Evolutionary conservation across 2,329 filamentous ascomycete genomes (phyloP).

Genomic region (Fusarium sp.): DNA sequence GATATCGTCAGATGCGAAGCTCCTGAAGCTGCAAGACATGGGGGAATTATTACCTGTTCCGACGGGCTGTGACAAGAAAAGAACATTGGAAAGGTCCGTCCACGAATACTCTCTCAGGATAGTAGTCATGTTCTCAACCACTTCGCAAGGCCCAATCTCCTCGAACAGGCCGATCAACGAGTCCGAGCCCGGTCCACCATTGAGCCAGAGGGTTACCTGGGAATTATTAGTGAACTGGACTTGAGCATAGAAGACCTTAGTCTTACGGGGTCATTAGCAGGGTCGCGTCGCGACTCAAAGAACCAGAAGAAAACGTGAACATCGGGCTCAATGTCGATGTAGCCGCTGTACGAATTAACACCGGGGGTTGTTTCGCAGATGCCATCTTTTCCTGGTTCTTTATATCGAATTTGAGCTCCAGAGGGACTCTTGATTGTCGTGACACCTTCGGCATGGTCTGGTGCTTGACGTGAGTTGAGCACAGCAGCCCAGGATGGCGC

Average conservation of each 20-base stretch:
- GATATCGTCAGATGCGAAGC: fast-evolving
- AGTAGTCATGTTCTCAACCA: slow-evolving; percentile 26
- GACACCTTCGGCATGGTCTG: slow-evolving; percentile 8
- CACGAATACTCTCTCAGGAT: slow-evolving; percentile 20
- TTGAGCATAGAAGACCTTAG: not conserved
- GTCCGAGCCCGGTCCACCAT: slow-evolving; percentile 69
- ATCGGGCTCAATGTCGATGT: slow-evolving; percentile 50
- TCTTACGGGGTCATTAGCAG: slow-evolving; percentile 27
- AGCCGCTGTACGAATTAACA: slow-evolving; percentile 62
- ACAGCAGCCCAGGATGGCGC: not conserved
- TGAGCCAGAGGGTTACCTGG: slow-evolving; percentile 68
- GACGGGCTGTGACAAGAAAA: slow-evolving; percentile 30
- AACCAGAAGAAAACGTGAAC: slow-evolving; percentile 46
- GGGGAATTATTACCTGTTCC: slow-evolving; percentile 10
- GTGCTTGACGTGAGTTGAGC: slow-evolving; percentile 11
- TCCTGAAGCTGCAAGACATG: no score
- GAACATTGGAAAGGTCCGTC: slow-evolving; percentile 26
- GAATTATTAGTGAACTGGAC: not conserved
- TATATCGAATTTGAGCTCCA: slow-evolving; percentile 26
- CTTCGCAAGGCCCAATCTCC: slow-evolving; percentile 27
- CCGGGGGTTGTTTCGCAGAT: slow-evolving; percentile 60
- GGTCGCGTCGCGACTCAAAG: slow-evolving; percentile 45
- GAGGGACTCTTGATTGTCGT: slow-evolving; percentile 18
- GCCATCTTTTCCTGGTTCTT: slow-evolving; percentile 60
- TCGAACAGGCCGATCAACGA: slow-evolving; percentile 38